Base-by-base conservation (phyloP, 2,329 filamentous ascomycete genomes). In the Lecanicillium sp. region DNA sequence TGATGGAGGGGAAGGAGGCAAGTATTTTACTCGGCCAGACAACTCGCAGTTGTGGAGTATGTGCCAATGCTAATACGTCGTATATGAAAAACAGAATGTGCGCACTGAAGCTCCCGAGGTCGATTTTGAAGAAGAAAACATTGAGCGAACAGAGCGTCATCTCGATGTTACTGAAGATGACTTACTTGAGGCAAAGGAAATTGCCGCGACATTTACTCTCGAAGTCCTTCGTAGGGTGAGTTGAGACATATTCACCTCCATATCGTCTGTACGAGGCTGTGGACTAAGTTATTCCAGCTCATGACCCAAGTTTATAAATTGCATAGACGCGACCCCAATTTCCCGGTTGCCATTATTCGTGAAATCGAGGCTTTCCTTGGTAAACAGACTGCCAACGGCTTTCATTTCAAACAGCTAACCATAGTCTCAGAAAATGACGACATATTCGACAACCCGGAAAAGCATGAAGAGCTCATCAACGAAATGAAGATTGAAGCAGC, bases 131-230 rank as follows among this genome's bases (percentile, higher is more conserved):
- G 33, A 35, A 20, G 28, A 33, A 5, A 29, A 29, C 15, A 25
- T 42, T 11, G 15, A 42, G 11, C 33, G 33, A 17, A 31, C 36
- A 3, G 35, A 36, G 29, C 33, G 33, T 14, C 35, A 51, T 5
- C 50, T 65, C 31, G 56, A 59, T 33, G 61, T 61, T 15, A 65
- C 64, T 4, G 62, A 64, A 32, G 56, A 64, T 43, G 64, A 68
- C 45, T 47, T 67, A n/a, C 52, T 63, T n/a, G 61, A 68, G 43
- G 65, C 64, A 22, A 65, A 54, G 43, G 60, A 59, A 29, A 42
- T 57, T 27, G 63, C 63, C 2, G 51, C 47, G 15, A 57, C 38
- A 31, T 53, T 60, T 40, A 57, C 51, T 25, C 52, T 61, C 15
- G 58, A 59, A 22, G 53, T 57, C 29, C 57, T 57, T 20, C 51